These are phyloP conservation scores for Hymenoscyphus fructigenus DNA, from an alignment of 2,329 filamentous ascomycete genomes.

Conservation along the genomic window DNA sequence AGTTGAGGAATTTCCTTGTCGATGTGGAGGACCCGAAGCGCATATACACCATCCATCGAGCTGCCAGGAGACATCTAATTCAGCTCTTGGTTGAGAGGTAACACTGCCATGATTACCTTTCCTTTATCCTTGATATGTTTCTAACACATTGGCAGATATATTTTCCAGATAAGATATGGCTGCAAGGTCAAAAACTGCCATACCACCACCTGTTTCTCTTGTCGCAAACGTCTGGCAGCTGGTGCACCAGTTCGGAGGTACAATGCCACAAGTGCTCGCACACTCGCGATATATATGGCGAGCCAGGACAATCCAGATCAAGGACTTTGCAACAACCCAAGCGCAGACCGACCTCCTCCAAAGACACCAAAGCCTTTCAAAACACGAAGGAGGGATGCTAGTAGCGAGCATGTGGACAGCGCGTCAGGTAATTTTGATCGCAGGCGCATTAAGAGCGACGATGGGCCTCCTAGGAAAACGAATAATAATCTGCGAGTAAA, in stretches of 20 bases:
- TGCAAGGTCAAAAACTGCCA: slow-evolving; percentile 69
- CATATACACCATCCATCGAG: slow-evolving; percentile 60
- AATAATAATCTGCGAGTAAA: neutral
- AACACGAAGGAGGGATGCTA: slow-evolving; percentile 4
- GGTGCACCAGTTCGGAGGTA: slow-evolving; percentile 73
- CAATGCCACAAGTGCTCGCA: slow-evolving; percentile 77
- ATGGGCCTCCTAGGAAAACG: neutral
- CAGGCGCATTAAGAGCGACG: slow-evolving; percentile 1
- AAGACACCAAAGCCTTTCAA: slow-evolving; percentile 11
- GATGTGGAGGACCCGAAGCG: slow-evolving; percentile 61
- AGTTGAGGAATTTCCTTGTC: slow-evolving; percentile 54
- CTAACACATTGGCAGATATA: slow-evolving; percentile 56
- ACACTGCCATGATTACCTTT: slow-evolving; percentile 29
- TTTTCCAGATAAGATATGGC: slow-evolving; percentile 78
- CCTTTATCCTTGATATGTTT: neutral
- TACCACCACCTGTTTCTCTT: slow-evolving; percentile 79
- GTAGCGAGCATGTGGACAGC: neutral
- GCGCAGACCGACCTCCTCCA: slow-evolving; percentile 15
- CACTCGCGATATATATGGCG: slow-evolving; percentile 76
- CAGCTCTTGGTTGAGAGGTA: slow-evolving; percentile 68
- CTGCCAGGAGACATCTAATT: slow-evolving; percentile 61
- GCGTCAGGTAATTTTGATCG: neutral
- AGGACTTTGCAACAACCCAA: slow-evolving; percentile 57
- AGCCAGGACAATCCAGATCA: slow-evolving; percentile 74
- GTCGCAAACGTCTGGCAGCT: slow-evolving; percentile 64